Evolutionary conservation across 495 filamentous ascomycete species (phyloP).

Genomic region (Xylaria bambusicola): DNA sequence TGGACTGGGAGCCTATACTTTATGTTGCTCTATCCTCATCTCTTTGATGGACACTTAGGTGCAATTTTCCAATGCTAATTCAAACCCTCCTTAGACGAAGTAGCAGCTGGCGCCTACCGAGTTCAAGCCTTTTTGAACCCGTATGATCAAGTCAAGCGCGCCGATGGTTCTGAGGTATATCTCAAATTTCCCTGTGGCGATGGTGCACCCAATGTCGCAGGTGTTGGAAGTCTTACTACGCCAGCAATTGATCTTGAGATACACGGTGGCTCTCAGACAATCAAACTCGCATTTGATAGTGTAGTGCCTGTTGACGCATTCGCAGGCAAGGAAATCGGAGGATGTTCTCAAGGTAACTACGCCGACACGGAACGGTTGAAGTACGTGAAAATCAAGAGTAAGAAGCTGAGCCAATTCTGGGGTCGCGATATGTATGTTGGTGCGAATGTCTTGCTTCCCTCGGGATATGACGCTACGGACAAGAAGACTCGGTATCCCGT

Average conservation of each 20-base stretch:
- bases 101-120: conserved; percentile 13
- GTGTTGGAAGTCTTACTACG: conserved; percentile 16
- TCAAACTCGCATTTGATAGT: conserved; percentile 17
- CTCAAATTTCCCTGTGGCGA: conserved; percentile 19
- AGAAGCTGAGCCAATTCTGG: conserved; percentile 15
- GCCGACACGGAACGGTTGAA: conserved; percentile 11
- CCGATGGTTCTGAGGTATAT: conserved; percentile 16
- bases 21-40: neutral
- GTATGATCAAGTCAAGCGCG: conserved; percentile 8
- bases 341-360: conserved; percentile 19
- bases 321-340: conserved; percentile 15
- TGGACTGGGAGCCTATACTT: too few relatives aligned
- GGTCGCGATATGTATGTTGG: conserved; percentile 21
- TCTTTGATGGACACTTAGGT: neutral
- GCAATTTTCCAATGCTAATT: neutral
- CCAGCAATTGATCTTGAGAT: conserved; percentile 15
- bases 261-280: conserved; percentile 11
- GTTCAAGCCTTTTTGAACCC: conserved; percentile 18
- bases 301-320: conserved; percentile 9
- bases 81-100: conserved; percentile 5
- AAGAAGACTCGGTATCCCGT: conserved; percentile 19
- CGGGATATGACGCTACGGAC: conserved; percentile 15
- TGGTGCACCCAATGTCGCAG: conserved; percentile 15
- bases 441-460: conserved; percentile 17
- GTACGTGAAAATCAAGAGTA: conserved; percentile 17